Evolutionary conservation across 768 basidiomycete species (phyloP).

Genomic region (Lepiota subincarnata): DNA sequence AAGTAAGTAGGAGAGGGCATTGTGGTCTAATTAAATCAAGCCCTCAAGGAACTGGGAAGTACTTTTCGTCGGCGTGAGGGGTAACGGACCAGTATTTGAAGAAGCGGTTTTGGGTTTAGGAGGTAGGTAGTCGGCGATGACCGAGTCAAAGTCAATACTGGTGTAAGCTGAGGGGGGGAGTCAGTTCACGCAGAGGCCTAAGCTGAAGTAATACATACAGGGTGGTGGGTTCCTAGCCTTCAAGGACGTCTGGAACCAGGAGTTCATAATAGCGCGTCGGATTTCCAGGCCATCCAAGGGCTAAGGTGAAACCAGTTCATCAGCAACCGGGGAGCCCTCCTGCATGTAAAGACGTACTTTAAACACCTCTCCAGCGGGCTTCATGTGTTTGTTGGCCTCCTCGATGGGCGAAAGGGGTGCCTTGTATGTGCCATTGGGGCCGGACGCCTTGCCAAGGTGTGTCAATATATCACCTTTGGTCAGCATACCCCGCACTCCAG

Average conservation of each 20-base stretch:
- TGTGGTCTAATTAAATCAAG: conserved; percentile 18
- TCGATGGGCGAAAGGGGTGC: conserved; percentile 31
- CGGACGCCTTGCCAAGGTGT: conserved; percentile 77
- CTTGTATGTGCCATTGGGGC: conserved; percentile 73
- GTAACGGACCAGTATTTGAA: conserved; percentile 11
- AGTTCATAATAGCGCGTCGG: conserved; percentile 61
- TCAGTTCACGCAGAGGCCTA: neutral
- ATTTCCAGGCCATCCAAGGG: conserved; percentile 62
- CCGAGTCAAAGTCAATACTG: conserved; percentile 62
- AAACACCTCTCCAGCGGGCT: conserved; percentile 25
- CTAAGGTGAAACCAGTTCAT: conserved; percentile 13
- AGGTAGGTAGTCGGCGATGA: conserved; percentile 72
- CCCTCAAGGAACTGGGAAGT: conserved; percentile 39
- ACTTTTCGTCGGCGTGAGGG: conserved; percentile 21
- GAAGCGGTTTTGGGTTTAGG: conserved; percentile 18
- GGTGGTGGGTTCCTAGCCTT: conserved; percentile 43
- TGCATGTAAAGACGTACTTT: conserved; percentile 29
- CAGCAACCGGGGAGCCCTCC: neutral
- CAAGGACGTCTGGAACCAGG: conserved; percentile 50
- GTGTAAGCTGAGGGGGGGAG: conserved; percentile 29
- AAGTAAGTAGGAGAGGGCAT: neutral
- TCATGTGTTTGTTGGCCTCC: conserved; percentile 32
- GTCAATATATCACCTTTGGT: conserved; percentile 95
- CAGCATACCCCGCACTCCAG: conserved; percentile 88
- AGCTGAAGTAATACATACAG: conserved; percentile 26